Conservation (phyloP, 495 filamentous ascomycete species). For the Parathielavia hyrcaniae region DNA sequence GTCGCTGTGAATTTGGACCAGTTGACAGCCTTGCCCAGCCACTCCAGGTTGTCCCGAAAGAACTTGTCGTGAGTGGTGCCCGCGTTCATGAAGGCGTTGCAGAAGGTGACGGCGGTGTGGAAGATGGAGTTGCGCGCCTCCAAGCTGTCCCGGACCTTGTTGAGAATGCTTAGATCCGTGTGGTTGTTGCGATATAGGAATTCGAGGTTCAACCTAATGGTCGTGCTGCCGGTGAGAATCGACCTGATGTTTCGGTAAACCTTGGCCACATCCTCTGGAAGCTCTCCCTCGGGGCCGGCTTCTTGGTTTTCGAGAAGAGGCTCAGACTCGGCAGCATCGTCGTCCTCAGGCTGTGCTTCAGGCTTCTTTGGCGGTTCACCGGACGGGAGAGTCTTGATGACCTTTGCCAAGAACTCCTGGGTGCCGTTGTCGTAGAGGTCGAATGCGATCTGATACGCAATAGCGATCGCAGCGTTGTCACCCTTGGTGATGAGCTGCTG, state of each 20-base stretch:
- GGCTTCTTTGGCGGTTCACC: slow-evolving; percentile 51
- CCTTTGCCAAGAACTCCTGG: slow-evolving; percentile 90
- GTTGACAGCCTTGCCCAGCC: slow-evolving; percentile 97
- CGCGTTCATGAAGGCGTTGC: slow-evolving; percentile 99
- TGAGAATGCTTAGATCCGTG: slow-evolving; percentile 74
- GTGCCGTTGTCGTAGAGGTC: slow-evolving; percentile 97
- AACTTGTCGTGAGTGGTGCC: slow-evolving; percentile 96
- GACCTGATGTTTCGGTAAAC: slow-evolving; percentile 73
- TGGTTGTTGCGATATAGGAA: slow-evolving; percentile 94
- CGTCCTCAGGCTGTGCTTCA: slow-evolving; percentile 44
- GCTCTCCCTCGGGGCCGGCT: slow-evolving; percentile 35
- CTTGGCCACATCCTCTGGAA: slow-evolving; percentile 46
- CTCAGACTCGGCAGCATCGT: slow-evolving; percentile 44
- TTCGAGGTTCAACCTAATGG: slow-evolving; percentile 87
- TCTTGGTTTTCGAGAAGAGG: slow-evolving; percentile 38
- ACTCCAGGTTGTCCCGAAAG: slow-evolving; percentile 95
- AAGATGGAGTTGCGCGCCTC: slow-evolving; percentile 97
- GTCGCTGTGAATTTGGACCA: slow-evolving; percentile 99
- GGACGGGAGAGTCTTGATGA: slow-evolving; percentile 68
- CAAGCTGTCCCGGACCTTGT: slow-evolving; percentile 91
- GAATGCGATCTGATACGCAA: slow-evolving; percentile 96
- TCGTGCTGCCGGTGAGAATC: slow-evolving; percentile 85
- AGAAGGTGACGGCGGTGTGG: slow-evolving; percentile 92
- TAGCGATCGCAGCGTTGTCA: slow-evolving; percentile 66
- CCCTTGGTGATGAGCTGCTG: slow-evolving; percentile 72